Percentiles rank a stretch among this genome's conserved stretches.
Conservation (phyloP, 2,329 filamentous ascomycete genomes). For the Hypoxylon sp. region DNA sequence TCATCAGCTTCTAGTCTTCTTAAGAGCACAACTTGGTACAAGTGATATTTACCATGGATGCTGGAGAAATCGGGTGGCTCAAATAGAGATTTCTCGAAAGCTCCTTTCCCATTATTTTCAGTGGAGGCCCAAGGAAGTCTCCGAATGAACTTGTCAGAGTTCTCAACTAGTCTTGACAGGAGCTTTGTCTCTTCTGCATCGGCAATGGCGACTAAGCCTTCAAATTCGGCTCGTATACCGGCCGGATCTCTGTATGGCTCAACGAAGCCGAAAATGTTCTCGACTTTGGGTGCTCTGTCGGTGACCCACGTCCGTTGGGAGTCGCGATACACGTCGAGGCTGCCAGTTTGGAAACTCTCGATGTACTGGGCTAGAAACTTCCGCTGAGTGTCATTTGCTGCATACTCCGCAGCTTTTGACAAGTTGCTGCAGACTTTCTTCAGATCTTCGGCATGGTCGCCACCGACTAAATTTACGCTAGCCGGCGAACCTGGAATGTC, state of each 20-base stretch:
- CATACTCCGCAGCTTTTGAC: conserved; percentile 52
- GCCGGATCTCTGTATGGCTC: conserved; percentile 73
- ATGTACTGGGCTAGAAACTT: conserved; percentile 65
- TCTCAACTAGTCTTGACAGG: conserved; percentile 73
- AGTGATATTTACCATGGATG: conserved; percentile 68
- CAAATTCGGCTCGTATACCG: conserved; percentile 70
- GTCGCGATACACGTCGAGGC: conserved; percentile 66
- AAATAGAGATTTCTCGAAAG: conserved; percentile 80
- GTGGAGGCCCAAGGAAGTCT: conserved; percentile 73
- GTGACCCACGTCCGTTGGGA: conserved; percentile 69
- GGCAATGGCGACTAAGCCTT: conserved; percentile 70
- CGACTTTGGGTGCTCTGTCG: conserved; percentile 67
- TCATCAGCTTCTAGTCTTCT: not conserved
- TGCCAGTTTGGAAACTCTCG: conserved; percentile 67
- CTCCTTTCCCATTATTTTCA: conserved; percentile 57
- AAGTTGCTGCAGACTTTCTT: conserved; percentile 5
- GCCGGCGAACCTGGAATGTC: conserved; percentile 8
- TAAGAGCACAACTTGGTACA: not conserved
- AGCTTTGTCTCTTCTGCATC: conserved; percentile 72
- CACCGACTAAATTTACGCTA: not conserved
- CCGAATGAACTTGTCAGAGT: conserved; percentile 74
- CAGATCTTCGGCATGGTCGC: conserved; percentile 5
- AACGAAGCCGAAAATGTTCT: conserved; percentile 72
- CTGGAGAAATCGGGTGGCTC: conserved; percentile 79
- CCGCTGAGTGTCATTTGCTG: conserved; percentile 65